phyloP scores from a whole-genome alignment of 257 asterid genomes.

The Dorcoceras hygrometricum region DNA sequence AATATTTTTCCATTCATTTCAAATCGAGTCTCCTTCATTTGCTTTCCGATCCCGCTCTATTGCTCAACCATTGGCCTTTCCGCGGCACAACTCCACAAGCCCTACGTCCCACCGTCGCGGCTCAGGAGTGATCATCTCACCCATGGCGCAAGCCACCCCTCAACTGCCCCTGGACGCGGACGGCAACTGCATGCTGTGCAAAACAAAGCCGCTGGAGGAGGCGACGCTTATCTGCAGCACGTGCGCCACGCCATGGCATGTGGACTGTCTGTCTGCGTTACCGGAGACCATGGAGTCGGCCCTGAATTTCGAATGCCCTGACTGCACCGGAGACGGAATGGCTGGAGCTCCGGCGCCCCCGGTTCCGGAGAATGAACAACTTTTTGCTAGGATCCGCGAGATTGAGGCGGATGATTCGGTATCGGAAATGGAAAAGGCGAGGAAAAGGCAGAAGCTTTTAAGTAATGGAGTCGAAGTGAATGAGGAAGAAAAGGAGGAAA shows the following conservation, averaged over 20 bases:
- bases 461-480: constrained; percentile 41
- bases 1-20: too few species aligned
- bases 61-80: background rate
- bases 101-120: background rate
- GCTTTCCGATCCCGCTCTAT: constrained; percentile 24
- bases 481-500: constrained; percentile 29
- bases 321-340: constrained; percentile 65
- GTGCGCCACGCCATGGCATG: constrained; percentile 89
- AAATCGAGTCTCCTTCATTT: background rate
- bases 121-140: background rate
- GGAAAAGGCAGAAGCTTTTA: constrained; percentile 52
- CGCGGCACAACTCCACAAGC: background rate
- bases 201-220: constrained; percentile 42
- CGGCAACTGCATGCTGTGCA: constrained; percentile 74
- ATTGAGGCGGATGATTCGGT: constrained; percentile 59
- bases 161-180: constrained; percentile 64
- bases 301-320: constrained; percentile 57
- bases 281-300: constrained; percentile 38
- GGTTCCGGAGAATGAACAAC: constrained; percentile 33
- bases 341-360: constrained; percentile 47
- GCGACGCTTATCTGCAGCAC: constrained; percentile 50
- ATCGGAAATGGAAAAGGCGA: constrained; percentile 68
- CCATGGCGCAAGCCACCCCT: constrained; percentile 40
- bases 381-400: constrained; percentile 52
- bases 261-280: constrained; percentile 39